Base-by-base conservation (phyloP, 805 yeast species). In the Tetrapisispora fleetii region DNA sequence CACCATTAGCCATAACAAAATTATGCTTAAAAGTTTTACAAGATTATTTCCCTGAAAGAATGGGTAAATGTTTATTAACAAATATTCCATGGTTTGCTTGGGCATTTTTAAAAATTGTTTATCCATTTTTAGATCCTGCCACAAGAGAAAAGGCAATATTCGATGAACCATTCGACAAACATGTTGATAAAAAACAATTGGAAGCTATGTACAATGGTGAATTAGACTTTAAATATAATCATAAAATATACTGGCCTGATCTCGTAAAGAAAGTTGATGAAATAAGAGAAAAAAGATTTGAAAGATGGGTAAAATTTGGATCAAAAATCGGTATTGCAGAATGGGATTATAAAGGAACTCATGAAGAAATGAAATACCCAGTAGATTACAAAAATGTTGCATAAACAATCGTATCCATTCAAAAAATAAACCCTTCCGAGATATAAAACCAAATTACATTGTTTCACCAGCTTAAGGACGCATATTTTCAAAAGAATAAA, bases 61-160 rank as follows among this genome's bases (percentile, higher is more conserved):
- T 78, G 47, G 81, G 81, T 2, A 66, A 71, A 48, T 79, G 80
- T 17, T 64, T 77, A 18, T 70, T 78, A 52, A 72, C 77, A 38
- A 77, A 78, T 56, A 76, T 77, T 49, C 81, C 82, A 13, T 75
- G 78, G 76, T 70, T 75, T 39, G 79, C 78, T 1, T 72, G 77
- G 65, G 74, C 80, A 5, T 77, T 78, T 53, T 69, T 78, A 56
- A 78, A 77, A 58, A 62, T 78, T 48, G 74, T 76, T 47, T 76
- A 76, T 47, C 83, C 83, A 24, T 75, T 78, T 53, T 71, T 78
- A 47, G 83, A 78, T 56, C 81, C 81, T 8, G 72, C 73, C 51
- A 78, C 83, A 1, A 70, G 80, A 50, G 75, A 74, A 65, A 78
- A 78, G 60, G 73, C 79, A 7, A 69, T 76, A 13, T 78, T 76